phyloP scores from a whole-genome alignment of 208 protist species.

The Trypanosoma brucei region DNA sequence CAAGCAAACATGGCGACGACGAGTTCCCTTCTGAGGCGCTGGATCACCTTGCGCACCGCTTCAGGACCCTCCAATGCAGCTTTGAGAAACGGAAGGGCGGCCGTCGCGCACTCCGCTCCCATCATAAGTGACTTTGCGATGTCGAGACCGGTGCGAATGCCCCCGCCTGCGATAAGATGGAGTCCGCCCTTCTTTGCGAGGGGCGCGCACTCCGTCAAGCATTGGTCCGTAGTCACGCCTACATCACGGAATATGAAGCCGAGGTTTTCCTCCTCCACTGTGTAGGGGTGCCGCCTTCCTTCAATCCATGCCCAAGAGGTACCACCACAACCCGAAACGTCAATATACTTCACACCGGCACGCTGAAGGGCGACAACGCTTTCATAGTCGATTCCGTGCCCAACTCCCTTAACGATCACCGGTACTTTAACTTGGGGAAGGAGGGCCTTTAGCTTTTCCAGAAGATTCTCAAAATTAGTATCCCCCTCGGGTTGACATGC shows the following conservation, averaged over 20 bases:
- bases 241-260: slow-evolving; percentile 87
- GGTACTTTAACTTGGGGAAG: slow-evolving; percentile 83
- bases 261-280: slow-evolving; percentile 61
- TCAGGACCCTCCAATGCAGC: slow-evolving; percentile 74
- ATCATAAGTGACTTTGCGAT: slow-evolving; percentile 84
- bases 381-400: slow-evolving; percentile 86
- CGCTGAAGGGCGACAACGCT: slow-evolving; percentile 55
- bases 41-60: slow-evolving; percentile 64
- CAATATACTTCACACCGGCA: slow-evolving; percentile 81
- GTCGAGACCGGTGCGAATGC: slow-evolving; percentile 84
- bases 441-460: slow-evolving; percentile 62
- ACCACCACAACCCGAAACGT: slow-evolving; percentile 87
- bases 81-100: slow-evolving; percentile 86
- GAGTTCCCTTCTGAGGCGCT: slow-evolving; percentile 71
- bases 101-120: slow-evolving; percentile 74
- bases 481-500: slow-evolving; percentile 89
- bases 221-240: slow-evolving; percentile 82
- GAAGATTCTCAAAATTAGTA: slow-evolving; percentile 83
- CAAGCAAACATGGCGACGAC: slow-evolving; percentile 86
- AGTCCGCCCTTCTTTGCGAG: slow-evolving; percentile 44
- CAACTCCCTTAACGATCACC: slow-evolving; percentile 87
- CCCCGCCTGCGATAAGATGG: slow-evolving; percentile 84
- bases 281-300: slow-evolving; percentile 62
- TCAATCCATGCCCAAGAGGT: slow-evolving; percentile 92
- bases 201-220: slow-evolving; percentile 51